A percentile compares a stretch with the other conserved stretches of the same genome.
Evolutionary conservation across 345 rosid genomes (phyloP).

Genomic region (Passiflora organensis): DNA sequence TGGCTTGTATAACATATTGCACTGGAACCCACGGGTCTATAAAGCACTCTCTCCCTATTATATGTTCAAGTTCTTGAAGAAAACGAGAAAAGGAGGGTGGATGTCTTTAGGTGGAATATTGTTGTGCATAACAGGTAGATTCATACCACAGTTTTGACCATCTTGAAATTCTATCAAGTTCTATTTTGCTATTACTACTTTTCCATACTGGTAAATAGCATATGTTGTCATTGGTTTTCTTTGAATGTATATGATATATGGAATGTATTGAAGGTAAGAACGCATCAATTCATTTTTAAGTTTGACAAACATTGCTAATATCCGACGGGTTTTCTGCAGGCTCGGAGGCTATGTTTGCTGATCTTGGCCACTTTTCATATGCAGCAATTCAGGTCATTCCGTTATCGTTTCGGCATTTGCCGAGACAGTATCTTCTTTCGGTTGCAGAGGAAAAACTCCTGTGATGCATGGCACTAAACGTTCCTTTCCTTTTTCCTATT

Average conservation of each 20-base stretch:
- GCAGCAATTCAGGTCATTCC: conserved; percentile 72
- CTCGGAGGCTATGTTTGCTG: conserved; percentile 99
- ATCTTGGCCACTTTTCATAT: conserved; percentile 97
- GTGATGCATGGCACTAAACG: background rate
- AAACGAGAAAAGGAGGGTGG: conserved; percentile 93
- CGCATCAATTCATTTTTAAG: no score
- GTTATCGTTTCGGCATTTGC: background rate
- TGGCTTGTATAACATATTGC: conserved; percentile 80
- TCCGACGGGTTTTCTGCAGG: conserved; percentile 45
- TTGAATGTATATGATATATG: no score
- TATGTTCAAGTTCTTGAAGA: conserved; percentile 96
- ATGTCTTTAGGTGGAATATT: conserved; percentile 97
- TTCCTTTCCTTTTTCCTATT: background rate
- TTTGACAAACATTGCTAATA: background rate
- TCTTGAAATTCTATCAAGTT: background rate
- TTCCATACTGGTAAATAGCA: no score
- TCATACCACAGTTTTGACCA: background rate
- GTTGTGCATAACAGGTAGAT: conserved; percentile 88
- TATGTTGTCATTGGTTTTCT: no score
- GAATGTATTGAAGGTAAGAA: no score
- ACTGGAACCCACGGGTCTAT: conserved; percentile 83
- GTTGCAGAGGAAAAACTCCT: background rate
- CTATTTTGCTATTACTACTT: no score
- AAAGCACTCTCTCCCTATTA: conserved; percentile 91
- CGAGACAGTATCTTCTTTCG: background rate